Percentiles rank a stretch among this genome's conserved stretches.
Evolutionary conservation across 2,329 filamentous ascomycete genomes (phyloP).

Genomic region (Fusarium fujikuroi): DNA sequence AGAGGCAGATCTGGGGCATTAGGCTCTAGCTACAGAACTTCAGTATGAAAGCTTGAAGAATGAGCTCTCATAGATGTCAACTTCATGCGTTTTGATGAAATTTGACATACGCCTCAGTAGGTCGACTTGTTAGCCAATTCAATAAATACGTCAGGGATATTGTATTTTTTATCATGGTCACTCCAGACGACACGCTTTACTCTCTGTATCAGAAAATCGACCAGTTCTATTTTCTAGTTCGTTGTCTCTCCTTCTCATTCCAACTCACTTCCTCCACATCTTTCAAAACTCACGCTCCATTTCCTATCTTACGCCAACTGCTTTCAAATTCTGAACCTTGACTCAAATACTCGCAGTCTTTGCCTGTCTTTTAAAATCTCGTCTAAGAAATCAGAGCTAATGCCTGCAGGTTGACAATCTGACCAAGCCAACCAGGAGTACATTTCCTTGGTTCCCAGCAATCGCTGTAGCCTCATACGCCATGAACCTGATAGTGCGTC

Average conservation of each 20-base stretch:
- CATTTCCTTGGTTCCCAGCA: background rate
- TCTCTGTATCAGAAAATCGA: background rate
- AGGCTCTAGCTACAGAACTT: background rate
- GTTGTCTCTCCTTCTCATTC: background rate
- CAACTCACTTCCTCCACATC: background rate
- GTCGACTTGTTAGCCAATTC: background rate
- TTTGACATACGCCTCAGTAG: background rate
- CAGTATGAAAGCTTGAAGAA: background rate
- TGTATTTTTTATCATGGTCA: background rate
- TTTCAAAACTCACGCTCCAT: background rate
- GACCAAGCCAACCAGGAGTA: background rate
- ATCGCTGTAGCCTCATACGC: no score
- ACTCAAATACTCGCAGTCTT: background rate
- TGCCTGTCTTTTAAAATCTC: no score
- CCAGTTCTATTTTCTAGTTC: background rate
- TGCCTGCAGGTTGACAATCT: background rate
- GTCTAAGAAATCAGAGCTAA: background rate
- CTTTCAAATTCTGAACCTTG: background rate
- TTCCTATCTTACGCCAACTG: background rate
- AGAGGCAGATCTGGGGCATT: background rate
- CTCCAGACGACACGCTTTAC: no score
- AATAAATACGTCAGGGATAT: background rate
- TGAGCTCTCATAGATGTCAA: no score
- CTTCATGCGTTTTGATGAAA: background rate
- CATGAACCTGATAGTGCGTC: background rate